Evolutionary conservation across 257 asterid species (phyloP), one percentile per base, ranked within the genome.

Genomic region (Plantago elongata): DNA sequence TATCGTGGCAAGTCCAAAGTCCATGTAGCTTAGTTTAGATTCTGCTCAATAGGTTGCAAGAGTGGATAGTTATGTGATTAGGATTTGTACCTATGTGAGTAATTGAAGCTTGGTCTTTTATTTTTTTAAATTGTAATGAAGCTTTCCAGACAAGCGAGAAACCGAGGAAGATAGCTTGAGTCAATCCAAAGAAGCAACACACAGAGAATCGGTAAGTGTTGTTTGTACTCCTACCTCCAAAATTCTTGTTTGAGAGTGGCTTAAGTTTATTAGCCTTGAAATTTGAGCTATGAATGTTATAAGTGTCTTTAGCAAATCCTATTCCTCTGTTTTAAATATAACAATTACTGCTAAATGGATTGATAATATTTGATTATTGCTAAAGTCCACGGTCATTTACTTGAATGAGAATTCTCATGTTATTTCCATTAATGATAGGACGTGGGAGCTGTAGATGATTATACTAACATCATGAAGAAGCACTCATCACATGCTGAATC

Each of bases 61-160:
- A 15, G 22, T 22, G 34, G 37, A 22, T 22, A 13, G 4, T 59
- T 9, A 17, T 30, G 50, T 60, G 13, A 51, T 55, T 14, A 22
- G 34, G 64, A 22, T 18, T 10, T 14, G 55, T 4, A 52, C 44
- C 40, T 37, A n/a, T 9, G 30, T 43, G 17, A 12, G 49, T 27
- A 29, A 17, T 37, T 60, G 12, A 52, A 70, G 29, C 3, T 57
- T 63, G 47, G 45, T 38, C 56, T 57, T 47, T 46, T 57, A 45
- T 16, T 44, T 44, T 56, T 18, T 34, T 5, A 43, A 54, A 46
- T 52, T 66, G 60, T 54, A 62, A 60, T 73, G 70, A 75, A 80
- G 87, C 69, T 74, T 77, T 57, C 83, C 83, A 1, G 78, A 68
- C 62, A 68, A 67, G 55, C 58, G 54, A 63, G 77, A 63, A 56